Evolutionary conservation across 495 filamentous ascomycete genomes (phyloP), one percentile per base, ranked within the genome.

Genomic region (Daldinia vernicosa): DNA sequence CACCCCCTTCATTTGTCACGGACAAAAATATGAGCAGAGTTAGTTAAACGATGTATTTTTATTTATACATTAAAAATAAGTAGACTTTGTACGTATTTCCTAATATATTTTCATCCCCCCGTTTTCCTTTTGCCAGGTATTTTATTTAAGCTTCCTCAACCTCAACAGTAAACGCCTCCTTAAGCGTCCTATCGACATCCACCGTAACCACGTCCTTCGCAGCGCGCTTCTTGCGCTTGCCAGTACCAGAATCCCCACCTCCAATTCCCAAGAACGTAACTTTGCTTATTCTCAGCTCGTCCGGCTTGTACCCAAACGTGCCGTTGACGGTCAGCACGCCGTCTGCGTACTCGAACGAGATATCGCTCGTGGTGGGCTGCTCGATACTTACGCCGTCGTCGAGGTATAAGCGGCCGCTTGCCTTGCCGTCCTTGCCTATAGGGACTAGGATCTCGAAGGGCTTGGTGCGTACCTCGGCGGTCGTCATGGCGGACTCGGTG

Each of bases 391-490:
- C 83, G 40, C 89, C 85, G 59, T 90, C 87, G 63, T 91, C 89
- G 1, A 90, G 76, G 69, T 90, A 91, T 66, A 91, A 77, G 51
- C 54, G 50, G 3, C 82, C 82, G 6, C 55, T 37, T 0, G 82
- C 82, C 40, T 66, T 79, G 40, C 82, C 82, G 39, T 83, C 79
- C 35, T 67, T 66, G 26, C 80, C 87, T 0, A 91, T 84, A 1
- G 92, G 88, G 33, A 96, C 80, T 30, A 95, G 62, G 43, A 96
- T 78, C 77, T 90, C 86, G 80, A 94, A 93, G 58, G 88, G 80
- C 69, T 88, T 81, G 61, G 84, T 81, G 27, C 93, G 85, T 24
- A 95, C 76, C 64, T 88, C 89, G 15, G 84, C 81, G 3, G 92
- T 95, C 7, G 93, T 95, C 77, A 88, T 89, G 15, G 88, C 89